Percentiles rank a stretch among this genome's conserved stretches.
phyloP scores from a whole-genome alignment of 345 rosid species.

The Kandelia obovata region DNA sequence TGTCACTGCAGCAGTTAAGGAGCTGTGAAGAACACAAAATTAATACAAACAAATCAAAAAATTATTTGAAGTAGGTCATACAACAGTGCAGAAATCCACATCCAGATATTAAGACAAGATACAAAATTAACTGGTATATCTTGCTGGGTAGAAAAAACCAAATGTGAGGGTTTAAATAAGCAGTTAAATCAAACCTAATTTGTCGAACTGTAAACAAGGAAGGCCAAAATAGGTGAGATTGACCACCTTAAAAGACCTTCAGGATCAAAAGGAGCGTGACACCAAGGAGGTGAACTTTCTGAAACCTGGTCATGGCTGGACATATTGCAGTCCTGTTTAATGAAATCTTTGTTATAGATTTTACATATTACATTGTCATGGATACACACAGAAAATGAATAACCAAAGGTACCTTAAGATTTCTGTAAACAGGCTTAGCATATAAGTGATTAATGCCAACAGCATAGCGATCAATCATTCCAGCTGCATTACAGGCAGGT shows the following conservation, averaged over 20 bases:
- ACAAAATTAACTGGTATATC: not conserved
- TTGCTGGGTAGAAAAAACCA: no score
- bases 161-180: no score
- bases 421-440: constrained; percentile 40
- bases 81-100: constrained; percentile 1
- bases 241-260: constrained; percentile 44
- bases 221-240: not conserved
- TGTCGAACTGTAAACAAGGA: not conserved
- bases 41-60: not conserved
- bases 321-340: constrained; percentile 40
- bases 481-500: constrained; percentile 50
- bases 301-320: constrained; percentile 27
- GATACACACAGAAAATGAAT: not conserved
- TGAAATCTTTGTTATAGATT: constrained; percentile 4
- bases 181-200: not conserved
- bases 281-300: constrained; percentile 43
- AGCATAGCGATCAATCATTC: constrained; percentile 44
- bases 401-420: constrained; percentile 31
- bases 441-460: constrained; percentile 40
- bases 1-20: constrained; percentile 40
- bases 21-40: constrained; percentile 22
- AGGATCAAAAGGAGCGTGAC: constrained; percentile 49
- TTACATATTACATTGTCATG: not conserved
- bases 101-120: not conserved
- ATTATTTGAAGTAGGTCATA: not conserved